These are phyloP conservation scores for Mucor irregularis DNA, from an alignment of 371 early-diverging fungal genomes.

Conservation along the genomic window DNA sequence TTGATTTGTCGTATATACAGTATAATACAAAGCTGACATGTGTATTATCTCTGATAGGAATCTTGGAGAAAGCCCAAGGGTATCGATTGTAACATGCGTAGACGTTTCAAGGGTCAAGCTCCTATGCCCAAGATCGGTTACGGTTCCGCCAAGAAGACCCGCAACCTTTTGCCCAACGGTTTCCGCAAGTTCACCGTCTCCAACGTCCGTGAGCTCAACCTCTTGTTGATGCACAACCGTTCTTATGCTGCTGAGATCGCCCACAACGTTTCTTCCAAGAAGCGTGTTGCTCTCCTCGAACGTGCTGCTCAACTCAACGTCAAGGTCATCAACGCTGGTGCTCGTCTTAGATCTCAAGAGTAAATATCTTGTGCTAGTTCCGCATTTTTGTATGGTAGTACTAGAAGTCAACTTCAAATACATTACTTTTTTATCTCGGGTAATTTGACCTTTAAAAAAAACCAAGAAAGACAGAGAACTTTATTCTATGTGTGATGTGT, in stretches of 20 bases:
- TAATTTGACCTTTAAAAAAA: neutral
- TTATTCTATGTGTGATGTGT: neutral
- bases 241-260: conserved; percentile 99
- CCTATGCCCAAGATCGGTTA: conserved; percentile 99
- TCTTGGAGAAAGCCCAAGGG: conserved; percentile 99
- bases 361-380: conserved; percentile 48
- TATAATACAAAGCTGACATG: neutral
- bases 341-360: conserved; percentile 93
- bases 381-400: conserved; percentile 1
- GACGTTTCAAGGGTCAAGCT: conserved; percentile 96
- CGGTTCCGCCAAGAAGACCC: conserved; percentile 96
- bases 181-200: conserved; percentile 97
- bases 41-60: conserved; percentile 50
- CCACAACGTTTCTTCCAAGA: conserved; percentile 96
- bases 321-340: conserved; percentile 97
- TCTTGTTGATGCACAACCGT: conserved; percentile 99
- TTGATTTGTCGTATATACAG: neutral
- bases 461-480: neutral
- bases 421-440: neutral
- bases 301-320: conserved; percentile 98
- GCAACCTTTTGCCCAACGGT: conserved; percentile 97
- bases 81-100: conserved; percentile 99
- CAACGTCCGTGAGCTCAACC: conserved; percentile 96
- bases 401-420: conserved; percentile 67
- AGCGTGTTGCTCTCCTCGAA: conserved; percentile 96